These are phyloP conservation scores for Ajuga chamaepitys DNA, from an alignment of 257 asterid species.

Conservation along the genomic window DNA sequence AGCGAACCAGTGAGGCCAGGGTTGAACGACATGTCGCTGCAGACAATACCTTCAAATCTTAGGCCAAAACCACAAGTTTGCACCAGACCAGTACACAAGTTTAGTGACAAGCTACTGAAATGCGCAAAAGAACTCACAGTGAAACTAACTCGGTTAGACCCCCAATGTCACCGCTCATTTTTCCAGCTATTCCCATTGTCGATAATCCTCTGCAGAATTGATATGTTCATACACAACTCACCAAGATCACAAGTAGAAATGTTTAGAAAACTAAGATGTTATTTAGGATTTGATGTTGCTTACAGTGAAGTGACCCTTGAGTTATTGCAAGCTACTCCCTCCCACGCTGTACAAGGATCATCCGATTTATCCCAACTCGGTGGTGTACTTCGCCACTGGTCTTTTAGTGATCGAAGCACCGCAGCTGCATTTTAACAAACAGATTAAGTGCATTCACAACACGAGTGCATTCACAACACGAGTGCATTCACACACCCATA, in stretches of 20 bases:
- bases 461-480: slow-evolving; percentile 35
- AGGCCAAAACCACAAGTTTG: background rate
- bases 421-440: slow-evolving; percentile 45
- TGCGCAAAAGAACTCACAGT: slow-evolving; percentile 45
- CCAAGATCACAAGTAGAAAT: background rate
- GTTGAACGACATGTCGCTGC: slow-evolving; percentile 90
- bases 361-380: slow-evolving; percentile 69
- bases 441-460: background rate
- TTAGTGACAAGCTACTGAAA: background rate
- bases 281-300: slow-evolving; percentile 4
- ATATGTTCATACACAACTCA: background rate
- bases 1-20: slow-evolving; percentile 74
- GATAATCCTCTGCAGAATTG: slow-evolving; percentile 62
- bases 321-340: slow-evolving; percentile 70
- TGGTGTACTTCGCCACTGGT: slow-evolving; percentile 68
- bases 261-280: background rate
- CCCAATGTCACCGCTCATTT: slow-evolving; percentile 77
- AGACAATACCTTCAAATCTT: slow-evolving; percentile 8
- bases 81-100: background rate
- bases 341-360: slow-evolving; percentile 85
- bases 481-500: background rate
- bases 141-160: slow-evolving; percentile 68
- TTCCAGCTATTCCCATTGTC: slow-evolving; percentile 75
- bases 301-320: slow-evolving; percentile 74
- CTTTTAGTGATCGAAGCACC: slow-evolving; percentile 70